These are phyloP conservation scores for Paxillus rubicundulus DNA, from an alignment of 768 basidiomycete species.

Conservation along the genomic window DNA sequence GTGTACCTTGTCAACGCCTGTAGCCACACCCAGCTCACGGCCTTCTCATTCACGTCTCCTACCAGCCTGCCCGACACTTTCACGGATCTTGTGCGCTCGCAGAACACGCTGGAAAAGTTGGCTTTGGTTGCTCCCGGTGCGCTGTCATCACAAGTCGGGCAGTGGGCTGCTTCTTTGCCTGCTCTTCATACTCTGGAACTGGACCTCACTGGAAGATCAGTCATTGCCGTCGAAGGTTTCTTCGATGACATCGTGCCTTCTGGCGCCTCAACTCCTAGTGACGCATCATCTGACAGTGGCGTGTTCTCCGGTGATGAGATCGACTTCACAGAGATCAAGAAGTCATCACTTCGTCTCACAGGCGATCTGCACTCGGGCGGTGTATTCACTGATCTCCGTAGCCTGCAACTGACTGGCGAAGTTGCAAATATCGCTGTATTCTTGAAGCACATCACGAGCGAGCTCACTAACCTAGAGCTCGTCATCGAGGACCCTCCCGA, in stretches of 20 bases:
- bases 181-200: conserved; percentile 62
- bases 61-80: conserved; percentile 70
- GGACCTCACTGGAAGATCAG: conserved; percentile 66
- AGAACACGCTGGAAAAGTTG: conserved; percentile 59
- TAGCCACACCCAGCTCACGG: conserved; percentile 57
- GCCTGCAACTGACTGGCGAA: conserved; percentile 67
- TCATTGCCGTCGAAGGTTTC: conserved; percentile 75
- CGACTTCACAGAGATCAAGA: conserved; percentile 74
- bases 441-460: conserved; percentile 63
- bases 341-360: conserved; percentile 62
- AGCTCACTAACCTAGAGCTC: conserved; percentile 68
- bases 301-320: conserved; percentile 76
- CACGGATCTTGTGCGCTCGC: conserved; percentile 59
- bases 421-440: conserved; percentile 69
- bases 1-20: conserved; percentile 65
- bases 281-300: conserved; percentile 71
- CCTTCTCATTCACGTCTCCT: conserved; percentile 68
- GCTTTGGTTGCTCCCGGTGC: conserved; percentile 74
- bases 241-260: conserved; percentile 70
- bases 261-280: conserved; percentile 69
- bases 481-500: conserved; percentile 79
- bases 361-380: conserved; percentile 55
- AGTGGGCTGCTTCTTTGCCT: conserved; percentile 67
- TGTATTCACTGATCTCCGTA: conserved; percentile 56
- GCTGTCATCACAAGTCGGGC: conserved; percentile 64